Evolutionary conservation across 2,329 filamentous ascomycete species (phyloP).

Genomic region (Lachnellula suecica): DNA sequence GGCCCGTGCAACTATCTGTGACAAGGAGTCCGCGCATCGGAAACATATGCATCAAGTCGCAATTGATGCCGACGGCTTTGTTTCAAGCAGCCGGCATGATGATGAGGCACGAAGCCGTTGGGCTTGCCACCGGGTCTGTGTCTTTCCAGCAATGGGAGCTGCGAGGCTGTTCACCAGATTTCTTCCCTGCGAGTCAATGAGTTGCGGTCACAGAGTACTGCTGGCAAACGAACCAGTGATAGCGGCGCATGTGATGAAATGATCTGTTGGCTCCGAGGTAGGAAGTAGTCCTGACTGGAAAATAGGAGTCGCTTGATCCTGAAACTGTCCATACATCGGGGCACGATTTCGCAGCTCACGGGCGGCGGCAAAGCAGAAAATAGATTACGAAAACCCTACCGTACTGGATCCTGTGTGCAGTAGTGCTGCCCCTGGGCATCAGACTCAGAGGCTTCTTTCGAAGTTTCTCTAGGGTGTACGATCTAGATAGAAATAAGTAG

Average conservation of each 20-base stretch:
- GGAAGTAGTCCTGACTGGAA: neutral
- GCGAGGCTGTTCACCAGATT: constrained; percentile 1
- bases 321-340: neutral
- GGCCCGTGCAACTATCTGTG: neutral
- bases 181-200: no score
- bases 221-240: neutral
- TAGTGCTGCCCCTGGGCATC: no score
- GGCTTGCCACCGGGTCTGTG: neutral
- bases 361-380: neutral
- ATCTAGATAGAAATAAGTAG: no score
- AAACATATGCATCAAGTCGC: neutral
- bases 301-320: neutral
- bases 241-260: neutral
- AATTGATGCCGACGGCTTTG: neutral
- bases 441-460: no score
- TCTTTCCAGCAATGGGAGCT: neutral
- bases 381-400: neutral
- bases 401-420: neutral
- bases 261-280: neutral
- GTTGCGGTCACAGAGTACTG: no score
- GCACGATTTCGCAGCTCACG: neutral
- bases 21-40: neutral
- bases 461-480: no score
- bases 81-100: neutral
- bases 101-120: neutral